Evolutionary conservation across 345 rosid genomes (phyloP).

Genomic region (Sisymbrium irio): DNA sequence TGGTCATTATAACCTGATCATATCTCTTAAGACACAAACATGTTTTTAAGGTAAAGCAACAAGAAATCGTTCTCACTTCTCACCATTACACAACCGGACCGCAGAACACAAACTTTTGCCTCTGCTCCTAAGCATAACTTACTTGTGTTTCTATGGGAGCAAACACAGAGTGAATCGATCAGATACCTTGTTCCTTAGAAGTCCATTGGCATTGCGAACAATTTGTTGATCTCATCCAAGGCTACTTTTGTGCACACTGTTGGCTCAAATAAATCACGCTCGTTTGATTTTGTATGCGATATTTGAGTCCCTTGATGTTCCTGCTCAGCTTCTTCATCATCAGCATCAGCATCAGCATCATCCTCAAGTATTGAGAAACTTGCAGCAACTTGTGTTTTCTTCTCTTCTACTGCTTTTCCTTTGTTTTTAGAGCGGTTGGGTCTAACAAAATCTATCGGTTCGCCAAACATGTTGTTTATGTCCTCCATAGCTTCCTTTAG

Average conservation of each 20-base stretch:
- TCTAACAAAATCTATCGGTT: conserved; percentile 88
- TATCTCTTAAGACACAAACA: conserved; percentile 7
- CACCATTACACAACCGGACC: conserved; percentile 18
- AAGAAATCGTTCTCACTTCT: not conserved
- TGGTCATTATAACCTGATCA: not conserved
- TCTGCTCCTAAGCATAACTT: not conserved
- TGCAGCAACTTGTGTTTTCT: conserved; percentile 28
- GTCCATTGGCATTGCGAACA: conserved; percentile 83
- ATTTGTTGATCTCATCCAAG: conserved; percentile 77
- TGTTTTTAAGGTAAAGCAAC: conserved; percentile 11
- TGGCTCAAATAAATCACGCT: conserved; percentile 66
- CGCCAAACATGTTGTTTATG: conserved; percentile 90
- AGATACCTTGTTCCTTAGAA: conserved; percentile 40
- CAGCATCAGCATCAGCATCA: conserved; percentile 26
- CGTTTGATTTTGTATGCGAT: conserved; percentile 38
- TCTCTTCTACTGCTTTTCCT: conserved; percentile 44
- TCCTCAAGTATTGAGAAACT: conserved; percentile 81
- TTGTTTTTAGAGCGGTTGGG: conserved; percentile 58
- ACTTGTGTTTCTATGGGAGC: not conserved
- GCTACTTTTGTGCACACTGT: conserved; percentile 82
- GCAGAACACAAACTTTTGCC: not conserved
- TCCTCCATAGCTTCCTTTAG: conserved; percentile 96
- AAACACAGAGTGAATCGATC: not conserved
- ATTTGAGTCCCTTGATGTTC: conserved; percentile 38
- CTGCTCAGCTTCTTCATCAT: conserved; percentile 43